Percentiles rank a stretch among this genome's conserved stretches.
Evolutionary conservation across 345 rosid species (phyloP).

Genomic region (Gossypium ekmanianum): DNA sequence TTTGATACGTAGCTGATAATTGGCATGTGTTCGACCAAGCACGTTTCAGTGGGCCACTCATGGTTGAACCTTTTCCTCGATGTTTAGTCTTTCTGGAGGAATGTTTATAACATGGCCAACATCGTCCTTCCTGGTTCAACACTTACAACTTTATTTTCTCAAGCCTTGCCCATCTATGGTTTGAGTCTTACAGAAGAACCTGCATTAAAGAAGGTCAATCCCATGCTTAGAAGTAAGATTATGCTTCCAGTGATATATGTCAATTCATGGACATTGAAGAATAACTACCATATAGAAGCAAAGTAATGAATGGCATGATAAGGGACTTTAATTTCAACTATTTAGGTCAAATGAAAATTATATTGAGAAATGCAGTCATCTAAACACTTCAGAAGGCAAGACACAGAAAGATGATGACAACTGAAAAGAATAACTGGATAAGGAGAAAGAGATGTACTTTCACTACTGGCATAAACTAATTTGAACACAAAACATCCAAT

Average conservation of each 20-base stretch:
- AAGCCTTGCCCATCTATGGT: not conserved
- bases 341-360: not conserved
- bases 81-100: not conserved
- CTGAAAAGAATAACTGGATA: not conserved
- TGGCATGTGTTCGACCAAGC: not conserved
- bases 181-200: constrained; percentile 3
- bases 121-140: not conserved
- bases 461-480: not conserved
- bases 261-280: not conserved
- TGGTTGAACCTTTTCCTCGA: constrained; percentile 5
- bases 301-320: not conserved
- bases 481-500: constrained; percentile 2
- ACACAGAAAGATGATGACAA: not conserved
- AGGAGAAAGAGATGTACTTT: not conserved
- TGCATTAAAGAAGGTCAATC: not conserved
- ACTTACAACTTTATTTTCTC: not conserved
- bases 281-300: not conserved
- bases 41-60: not conserved
- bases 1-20: not conserved
- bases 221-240: not conserved
- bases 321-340: not conserved
- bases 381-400: not conserved
- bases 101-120: not conserved
- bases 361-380: not conserved
- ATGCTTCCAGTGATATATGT: not conserved